Conservation (phyloP, 805 yeast genomes). For the Candida namnaoensis region DNA sequence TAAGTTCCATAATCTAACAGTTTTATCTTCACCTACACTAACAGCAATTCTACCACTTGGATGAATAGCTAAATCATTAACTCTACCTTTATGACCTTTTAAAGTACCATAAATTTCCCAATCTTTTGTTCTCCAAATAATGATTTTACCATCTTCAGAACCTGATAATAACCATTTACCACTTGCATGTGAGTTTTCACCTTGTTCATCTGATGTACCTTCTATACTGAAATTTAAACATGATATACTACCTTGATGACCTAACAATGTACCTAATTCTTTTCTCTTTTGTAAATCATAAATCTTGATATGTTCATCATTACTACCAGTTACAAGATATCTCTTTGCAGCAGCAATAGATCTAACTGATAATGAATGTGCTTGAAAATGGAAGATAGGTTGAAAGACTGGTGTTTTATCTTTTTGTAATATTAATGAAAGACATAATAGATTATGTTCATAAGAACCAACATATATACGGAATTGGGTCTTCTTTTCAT, state of each 20-base stretch:
- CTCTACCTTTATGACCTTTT: conserved; percentile 81
- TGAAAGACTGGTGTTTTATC: conserved; percentile 60
- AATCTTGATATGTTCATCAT: conserved; percentile 91
- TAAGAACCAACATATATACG: conserved; percentile 91
- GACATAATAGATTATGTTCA: conserved; percentile 84
- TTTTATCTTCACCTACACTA: conserved; percentile 78
- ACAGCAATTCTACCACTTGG: conserved; percentile 87
- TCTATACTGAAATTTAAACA: conserved; percentile 63
- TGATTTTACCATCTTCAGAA: conserved; percentile 82
- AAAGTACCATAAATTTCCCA: conserved; percentile 89
- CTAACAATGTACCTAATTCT: conserved; percentile 83
- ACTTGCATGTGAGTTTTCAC: conserved; percentile 18
- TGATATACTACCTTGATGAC: conserved; percentile 86
- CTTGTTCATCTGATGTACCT: conserved; percentile 11
- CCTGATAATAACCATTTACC: conserved; percentile 90
- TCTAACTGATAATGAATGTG: conserved; percentile 85
- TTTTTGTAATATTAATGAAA: conserved; percentile 59
- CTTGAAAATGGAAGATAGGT: conserved; percentile 93
- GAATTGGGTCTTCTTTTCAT: conserved; percentile 30
- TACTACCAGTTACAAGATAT: conserved; percentile 87
- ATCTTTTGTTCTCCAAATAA: conserved; percentile 92
- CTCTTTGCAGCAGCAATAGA: conserved; percentile 76
- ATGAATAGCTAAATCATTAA: conserved; percentile 83
- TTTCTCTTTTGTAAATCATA: conserved; percentile 91
- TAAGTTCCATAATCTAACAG: conserved; percentile 86